These are phyloP conservation scores for Phytophthora pisi DNA, from an alignment of 352 stramenopile genomes.

Conservation along the genomic window DNA sequence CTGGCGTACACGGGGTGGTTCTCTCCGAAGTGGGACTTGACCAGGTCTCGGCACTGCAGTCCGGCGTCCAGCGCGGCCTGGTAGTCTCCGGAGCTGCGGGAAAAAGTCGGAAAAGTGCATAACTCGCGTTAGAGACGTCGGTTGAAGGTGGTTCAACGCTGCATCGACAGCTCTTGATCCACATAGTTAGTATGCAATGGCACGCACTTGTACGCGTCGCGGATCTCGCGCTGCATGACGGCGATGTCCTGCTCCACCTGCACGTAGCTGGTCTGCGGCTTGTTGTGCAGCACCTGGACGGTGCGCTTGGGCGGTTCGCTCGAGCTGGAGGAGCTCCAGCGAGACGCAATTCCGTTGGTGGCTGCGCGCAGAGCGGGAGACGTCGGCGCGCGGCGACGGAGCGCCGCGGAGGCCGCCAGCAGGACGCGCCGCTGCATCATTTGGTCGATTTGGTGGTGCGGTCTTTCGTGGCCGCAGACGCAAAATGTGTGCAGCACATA, in stretches of 20 bases:
- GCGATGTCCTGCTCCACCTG: conserved; percentile 84
- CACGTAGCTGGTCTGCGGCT: conserved; percentile 56
- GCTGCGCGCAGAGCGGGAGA: conserved; percentile 4
- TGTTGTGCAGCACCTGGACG: conserved; percentile 73
- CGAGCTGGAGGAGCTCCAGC: conserved; percentile 20
- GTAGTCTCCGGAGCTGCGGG: conserved; percentile 62
- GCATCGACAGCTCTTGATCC: neutral
- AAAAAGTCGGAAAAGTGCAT: conserved; percentile 10
- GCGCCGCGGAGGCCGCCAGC: conserved; percentile 14
- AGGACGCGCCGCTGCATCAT: conserved; percentile 27
- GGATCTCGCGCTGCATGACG: conserved; percentile 81
- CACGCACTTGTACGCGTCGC: conserved; percentile 79
- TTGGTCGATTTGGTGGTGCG: conserved; percentile 25
- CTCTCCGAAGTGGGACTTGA: conserved; percentile 79
- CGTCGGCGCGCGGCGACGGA: conserved; percentile 14
- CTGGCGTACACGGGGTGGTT: conserved; percentile 82
- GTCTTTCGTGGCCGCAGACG: conserved; percentile 8
- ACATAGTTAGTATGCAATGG: conserved; percentile 2
- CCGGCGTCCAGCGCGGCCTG: conserved; percentile 67
- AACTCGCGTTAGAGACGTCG: conserved; percentile 31
- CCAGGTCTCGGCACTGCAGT: conserved; percentile 70
- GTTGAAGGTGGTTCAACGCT: neutral
- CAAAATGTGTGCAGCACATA: neutral
- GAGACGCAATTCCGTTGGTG: neutral
- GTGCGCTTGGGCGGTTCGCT: conserved; percentile 25